These are phyloP conservation scores for Talaromyces sp. DNA, from an alignment of 2,329 filamentous ascomycete genomes.

Conservation along the genomic window DNA sequence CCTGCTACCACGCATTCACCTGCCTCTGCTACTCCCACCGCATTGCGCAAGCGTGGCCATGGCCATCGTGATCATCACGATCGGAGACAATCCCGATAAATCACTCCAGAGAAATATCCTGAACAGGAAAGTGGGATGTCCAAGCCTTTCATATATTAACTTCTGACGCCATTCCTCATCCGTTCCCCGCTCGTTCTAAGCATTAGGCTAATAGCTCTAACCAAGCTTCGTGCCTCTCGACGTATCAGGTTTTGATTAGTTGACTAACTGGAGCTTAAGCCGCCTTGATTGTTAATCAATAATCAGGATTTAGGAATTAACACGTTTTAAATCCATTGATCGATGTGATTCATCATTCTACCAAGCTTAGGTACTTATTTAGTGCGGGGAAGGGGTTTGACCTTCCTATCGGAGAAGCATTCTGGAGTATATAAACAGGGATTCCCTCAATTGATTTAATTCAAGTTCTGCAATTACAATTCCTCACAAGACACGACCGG, in stretches of 20 bases:
- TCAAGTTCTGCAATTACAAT: neutral
- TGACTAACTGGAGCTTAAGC: neutral
- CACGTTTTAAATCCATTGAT: neutral
- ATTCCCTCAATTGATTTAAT: neutral
- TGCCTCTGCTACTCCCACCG: neutral
- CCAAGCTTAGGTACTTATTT: neutral
- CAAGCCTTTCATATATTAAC: neutral
- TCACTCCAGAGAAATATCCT: neutral
- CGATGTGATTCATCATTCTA: neutral
- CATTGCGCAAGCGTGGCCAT: neutral
- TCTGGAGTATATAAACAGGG: neutral
- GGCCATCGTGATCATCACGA: neutral
- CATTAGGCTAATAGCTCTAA: neutral
- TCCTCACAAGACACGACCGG: too few species aligned
- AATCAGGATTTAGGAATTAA: slow-evolving; percentile 1
- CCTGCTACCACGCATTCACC: slow-evolving; percentile 30
- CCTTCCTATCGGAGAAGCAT: neutral
- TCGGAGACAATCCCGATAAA: neutral
- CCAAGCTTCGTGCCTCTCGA: neutral
- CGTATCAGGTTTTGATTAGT: neutral
- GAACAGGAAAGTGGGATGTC: slow-evolving; percentile 4
- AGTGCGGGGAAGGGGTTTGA: neutral
- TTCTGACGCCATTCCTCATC: neutral
- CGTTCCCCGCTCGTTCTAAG: neutral
- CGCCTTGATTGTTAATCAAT: neutral